Percentiles rank a stretch among this genome's conserved stretches.
These are phyloP conservation scores for Solanum hybrid DNA, from an alignment of 305 asterid genomes.

Conservation along the genomic window DNA sequence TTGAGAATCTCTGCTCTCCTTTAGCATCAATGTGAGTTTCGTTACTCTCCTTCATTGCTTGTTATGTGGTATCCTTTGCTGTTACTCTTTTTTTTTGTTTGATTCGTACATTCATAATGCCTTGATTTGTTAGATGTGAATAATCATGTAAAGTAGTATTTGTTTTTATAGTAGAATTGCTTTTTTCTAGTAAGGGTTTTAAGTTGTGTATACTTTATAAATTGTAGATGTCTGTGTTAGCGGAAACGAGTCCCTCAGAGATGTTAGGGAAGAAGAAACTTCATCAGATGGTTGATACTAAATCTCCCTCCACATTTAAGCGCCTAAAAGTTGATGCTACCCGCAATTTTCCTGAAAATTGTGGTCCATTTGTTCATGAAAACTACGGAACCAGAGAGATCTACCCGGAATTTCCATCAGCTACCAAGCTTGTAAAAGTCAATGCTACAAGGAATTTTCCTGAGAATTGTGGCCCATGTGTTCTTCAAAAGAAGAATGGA, in stretches of 20 bases:
- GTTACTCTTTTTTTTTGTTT: neutral
- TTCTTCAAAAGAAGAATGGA: neutral
- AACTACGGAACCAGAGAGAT: neutral
- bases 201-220: neutral
- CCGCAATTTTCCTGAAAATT: neutral
- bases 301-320: constrained; percentile 5
- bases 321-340: neutral
- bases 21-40: neutral
- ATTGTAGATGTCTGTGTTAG: constrained; percentile 7
- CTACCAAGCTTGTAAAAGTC: neutral
- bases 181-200: neutral
- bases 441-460: neutral
- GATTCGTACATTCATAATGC: neutral
- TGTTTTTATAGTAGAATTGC: neutral
- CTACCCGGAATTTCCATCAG: neutral
- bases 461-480: neutral
- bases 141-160: neutral
- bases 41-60: neutral
- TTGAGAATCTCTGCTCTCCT: neutral
- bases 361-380: neutral
- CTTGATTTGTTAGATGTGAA: neutral
- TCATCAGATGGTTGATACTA: neutral
- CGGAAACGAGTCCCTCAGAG: constrained; percentile 5
- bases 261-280: neutral
- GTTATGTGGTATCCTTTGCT: neutral